Base-by-base conservation (phyloP, 805 yeast genomes). In the Lachancea meyersii region DNA sequence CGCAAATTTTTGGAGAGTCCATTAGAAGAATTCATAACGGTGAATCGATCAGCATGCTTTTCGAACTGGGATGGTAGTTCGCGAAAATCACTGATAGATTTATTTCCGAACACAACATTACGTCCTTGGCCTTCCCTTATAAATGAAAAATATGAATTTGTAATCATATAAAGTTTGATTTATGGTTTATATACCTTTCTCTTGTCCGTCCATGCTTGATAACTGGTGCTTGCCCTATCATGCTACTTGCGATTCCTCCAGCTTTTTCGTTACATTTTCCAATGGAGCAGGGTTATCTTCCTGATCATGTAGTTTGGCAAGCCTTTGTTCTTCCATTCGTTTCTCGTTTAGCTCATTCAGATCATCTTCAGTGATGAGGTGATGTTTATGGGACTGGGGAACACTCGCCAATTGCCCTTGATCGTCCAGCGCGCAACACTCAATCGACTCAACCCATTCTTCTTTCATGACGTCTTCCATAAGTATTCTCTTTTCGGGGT, bases 21-120 rank as follows among this genome's bases (percentile, higher is more conserved):
- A 87, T 93, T 35, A 75, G 99, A 61, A 75, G 99, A 63, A 91
- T 93, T 39, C 95, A 93, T 64, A 93, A 93, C 54, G 99, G 99
- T 52, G 99, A 93, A 69, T 80, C 91, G 13, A 95, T 93, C 14
- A 82, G 95, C 16, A 83, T 87, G 86, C 70, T 93, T 47, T 93
- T 89, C 66, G 96, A 88, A 55, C 89, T 85, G 53, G 94, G 72
- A 6, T 67, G 70, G 67, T 63, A 42, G 38, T 14, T 21, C 14
- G 18, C 28, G 13, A 6, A 11, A 7, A 7, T 21, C 14, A 21
- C 16, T 7, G 22, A n/a, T 14, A 18, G 41, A 8, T 11, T 16
- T 6, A 14, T 26, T n/a, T n/a, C n/a, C n/a, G n/a, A n/a, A n/a
- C n/a, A n/a, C n/a, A n/a, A n/a, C n/a, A n/a, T n/a, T n/a, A n/a